phyloP scores from a whole-genome alignment of 1,139 yeast species.

The Pichia cactophila region DNA sequence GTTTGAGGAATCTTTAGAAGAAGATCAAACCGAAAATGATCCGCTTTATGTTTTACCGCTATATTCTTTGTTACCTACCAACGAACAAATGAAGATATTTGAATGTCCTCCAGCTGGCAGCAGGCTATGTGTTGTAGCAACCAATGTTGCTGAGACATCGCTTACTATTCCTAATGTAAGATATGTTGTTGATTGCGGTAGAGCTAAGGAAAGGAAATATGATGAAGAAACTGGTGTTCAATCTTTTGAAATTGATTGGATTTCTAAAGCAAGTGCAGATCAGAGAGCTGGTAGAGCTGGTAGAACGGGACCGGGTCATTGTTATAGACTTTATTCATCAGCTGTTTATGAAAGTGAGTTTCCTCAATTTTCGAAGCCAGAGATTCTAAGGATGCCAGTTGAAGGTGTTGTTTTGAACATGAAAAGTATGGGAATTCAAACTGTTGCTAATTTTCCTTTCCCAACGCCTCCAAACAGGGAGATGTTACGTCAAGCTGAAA shows the following conservation, averaged over 20 bases:
- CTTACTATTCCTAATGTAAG: constrained; percentile 93
- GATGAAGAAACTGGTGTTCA: constrained; percentile 87
- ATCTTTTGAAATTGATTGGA: constrained; percentile 87
- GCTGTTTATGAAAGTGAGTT: constrained; percentile 89
- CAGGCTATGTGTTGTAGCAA: constrained; percentile 87
- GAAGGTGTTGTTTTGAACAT: constrained; percentile 89
- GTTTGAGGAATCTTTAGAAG: constrained; percentile 73
- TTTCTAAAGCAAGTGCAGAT: constrained; percentile 90
- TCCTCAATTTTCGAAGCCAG: constrained; percentile 77
- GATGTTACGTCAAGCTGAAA: constrained; percentile 59
- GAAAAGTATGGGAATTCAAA: constrained; percentile 96
- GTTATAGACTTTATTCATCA: constrained; percentile 88
- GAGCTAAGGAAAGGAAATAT: constrained; percentile 80
- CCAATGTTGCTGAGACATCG: constrained; percentile 97
- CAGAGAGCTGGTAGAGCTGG: constrained; percentile 99
- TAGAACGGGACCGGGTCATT: constrained; percentile 98
- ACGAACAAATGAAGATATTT: constrained; percentile 91
- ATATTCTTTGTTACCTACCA: constrained; percentile 85
- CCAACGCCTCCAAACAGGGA: constrained; percentile 84
- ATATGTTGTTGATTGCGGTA: constrained; percentile 92
- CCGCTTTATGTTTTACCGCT: constrained; percentile 88
- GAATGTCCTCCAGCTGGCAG: constrained; percentile 78
- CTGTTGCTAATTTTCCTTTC: constrained; percentile 86
- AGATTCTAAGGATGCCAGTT: constrained; percentile 89
- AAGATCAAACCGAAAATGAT: constrained; percentile 67